These are phyloP conservation scores for Fusarium nygamai DNA, from an alignment of 2,329 filamentous ascomycete genomes.

Conservation along the genomic window DNA sequence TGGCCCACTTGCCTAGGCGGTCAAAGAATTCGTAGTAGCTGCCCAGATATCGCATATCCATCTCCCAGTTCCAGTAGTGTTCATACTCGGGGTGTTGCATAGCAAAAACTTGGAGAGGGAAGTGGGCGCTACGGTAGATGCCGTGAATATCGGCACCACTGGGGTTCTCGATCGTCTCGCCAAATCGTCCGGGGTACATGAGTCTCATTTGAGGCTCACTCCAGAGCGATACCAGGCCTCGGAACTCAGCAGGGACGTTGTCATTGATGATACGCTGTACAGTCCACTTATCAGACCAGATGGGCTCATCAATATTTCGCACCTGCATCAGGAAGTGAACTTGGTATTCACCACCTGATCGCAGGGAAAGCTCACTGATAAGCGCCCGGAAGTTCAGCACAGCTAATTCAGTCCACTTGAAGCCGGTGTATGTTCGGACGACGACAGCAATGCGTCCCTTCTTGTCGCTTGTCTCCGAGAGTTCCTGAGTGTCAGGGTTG, in stretches of 20 bases:
- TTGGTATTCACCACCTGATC: constrained; percentile 82
- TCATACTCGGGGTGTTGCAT: constrained; percentile 71
- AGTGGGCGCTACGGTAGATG: constrained; percentile 73
- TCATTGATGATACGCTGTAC: constrained; percentile 76
- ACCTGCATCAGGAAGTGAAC: constrained; percentile 88
- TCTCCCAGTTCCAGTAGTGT: constrained; percentile 77
- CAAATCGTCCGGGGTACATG: constrained; percentile 77
- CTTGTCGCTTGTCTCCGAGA: constrained; percentile 48
- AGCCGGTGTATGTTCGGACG: constrained; percentile 83
- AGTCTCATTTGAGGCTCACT: constrained; percentile 85
- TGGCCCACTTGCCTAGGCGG: constrained; percentile 72
- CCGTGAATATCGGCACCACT: constrained; percentile 70
- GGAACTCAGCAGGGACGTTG: constrained; percentile 77
- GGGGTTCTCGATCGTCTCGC: constrained; percentile 70
- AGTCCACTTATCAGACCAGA: constrained; percentile 81
- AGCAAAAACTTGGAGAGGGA: constrained; percentile 72
- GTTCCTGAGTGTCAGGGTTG: constrained; percentile 52
- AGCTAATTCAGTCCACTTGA: constrained; percentile 79
- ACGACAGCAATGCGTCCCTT: constrained; percentile 76
- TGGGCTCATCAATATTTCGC: constrained; percentile 79
- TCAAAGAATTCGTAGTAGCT: constrained; percentile 79
- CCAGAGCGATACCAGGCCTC: constrained; percentile 83
- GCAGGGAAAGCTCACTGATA: constrained; percentile 79
- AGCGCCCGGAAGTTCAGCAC: constrained; percentile 84
- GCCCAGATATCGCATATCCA: constrained; percentile 73